Base-by-base conservation (phyloP, 2,329 filamentous ascomycete genomes). In the Cordyceps militaris region DNA sequence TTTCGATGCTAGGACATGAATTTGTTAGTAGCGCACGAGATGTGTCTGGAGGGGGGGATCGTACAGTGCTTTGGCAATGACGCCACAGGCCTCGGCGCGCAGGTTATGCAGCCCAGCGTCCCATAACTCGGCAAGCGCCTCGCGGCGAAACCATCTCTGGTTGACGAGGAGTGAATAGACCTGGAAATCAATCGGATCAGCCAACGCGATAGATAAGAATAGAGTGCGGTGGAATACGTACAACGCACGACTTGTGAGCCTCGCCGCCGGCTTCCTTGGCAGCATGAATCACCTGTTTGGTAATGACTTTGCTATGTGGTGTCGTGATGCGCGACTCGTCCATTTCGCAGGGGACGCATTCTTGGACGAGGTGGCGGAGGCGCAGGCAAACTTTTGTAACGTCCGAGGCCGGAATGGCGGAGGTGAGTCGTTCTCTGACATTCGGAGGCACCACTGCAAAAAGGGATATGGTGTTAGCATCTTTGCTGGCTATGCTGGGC, bases 381-480 rank as follows among this genome's bases (percentile, higher is more conserved):
- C 91, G 89, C 16, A 99, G 81, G 26, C 92, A 93, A 57, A 95
- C 81, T 69, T 92, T 92, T 61, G 93, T 97, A 61, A 97, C 92
- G 66, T 94, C 87, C 60, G 81, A 78, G 13, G 92, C 79, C 1
- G 89, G 83, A 36, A 93, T 85, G 28, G 88, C 84, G 11, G 89
- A 85, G 43, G 84, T 73, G 44, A 86, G 74, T 1, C 77, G 69
- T 13, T 82, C 79, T 63, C 83, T 77, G 63, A 78, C 77, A 63
- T 86, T 81, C 14, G 76, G 77, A 1, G 88, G 87, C 2, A 92
- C 81, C 14, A 92, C 86, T 89, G 60, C 16, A 42, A 38, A 38
- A 50, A n/a, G 51, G 14, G 9, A 3, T 5, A n/a, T 4, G 30
- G 11, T 3, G 4, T 52, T 42, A 42, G 49, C 23, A 28, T 14